Conservation (phyloP, 2,329 filamentous ascomycete genomes). For the Thermothelomyces thermophilus region DNA sequence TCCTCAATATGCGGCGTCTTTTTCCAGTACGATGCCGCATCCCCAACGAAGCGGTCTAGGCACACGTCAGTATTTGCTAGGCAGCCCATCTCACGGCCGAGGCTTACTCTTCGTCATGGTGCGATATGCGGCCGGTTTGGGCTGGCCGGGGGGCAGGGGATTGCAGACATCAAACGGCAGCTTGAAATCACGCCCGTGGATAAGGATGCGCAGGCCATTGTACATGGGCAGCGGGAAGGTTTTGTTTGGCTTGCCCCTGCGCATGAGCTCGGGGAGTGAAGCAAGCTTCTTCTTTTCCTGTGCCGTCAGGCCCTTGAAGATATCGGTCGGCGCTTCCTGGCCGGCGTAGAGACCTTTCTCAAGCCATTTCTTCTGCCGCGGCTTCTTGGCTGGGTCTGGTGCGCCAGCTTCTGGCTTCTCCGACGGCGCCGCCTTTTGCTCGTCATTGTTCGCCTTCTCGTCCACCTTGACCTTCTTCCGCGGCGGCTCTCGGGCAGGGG, state of each 20-base stretch:
- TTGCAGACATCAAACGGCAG: conserved; percentile 87
- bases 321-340: conserved; percentile 53
- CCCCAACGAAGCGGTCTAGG: conserved; percentile 81
- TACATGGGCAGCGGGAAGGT: conserved; percentile 73
- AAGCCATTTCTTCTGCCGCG: conserved; percentile 67
- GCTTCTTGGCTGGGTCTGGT: conserved; percentile 19
- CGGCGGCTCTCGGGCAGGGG: conserved; percentile 32
- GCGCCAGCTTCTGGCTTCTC: conserved; percentile 32
- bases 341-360: conserved; percentile 81
- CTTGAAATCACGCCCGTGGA: conserved; percentile 74
- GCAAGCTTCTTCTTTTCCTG: conserved; percentile 47
- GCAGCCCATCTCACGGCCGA: too few relatives aligned
- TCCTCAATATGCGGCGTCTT: conserved; percentile 68
- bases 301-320: conserved; percentile 41
- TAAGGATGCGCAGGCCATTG: conserved; percentile 62
- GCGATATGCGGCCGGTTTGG: conserved; percentile 88
- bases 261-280: conserved; percentile 41
- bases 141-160: conserved; percentile 75
- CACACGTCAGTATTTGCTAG: too few relatives aligned
- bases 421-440: conserved; percentile 13
- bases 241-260: conserved; percentile 45
- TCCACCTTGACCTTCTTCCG: conserved; percentile 31
- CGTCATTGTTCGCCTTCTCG: conserved; percentile 21
- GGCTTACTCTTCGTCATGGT: conserved; percentile 85
- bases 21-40: conserved; percentile 74